Percentiles rank a stretch among this genome's conserved stretches.
These are phyloP conservation scores for Quercus mongolica DNA, from an alignment of 306 rosid species.

Conservation along the genomic window DNA sequence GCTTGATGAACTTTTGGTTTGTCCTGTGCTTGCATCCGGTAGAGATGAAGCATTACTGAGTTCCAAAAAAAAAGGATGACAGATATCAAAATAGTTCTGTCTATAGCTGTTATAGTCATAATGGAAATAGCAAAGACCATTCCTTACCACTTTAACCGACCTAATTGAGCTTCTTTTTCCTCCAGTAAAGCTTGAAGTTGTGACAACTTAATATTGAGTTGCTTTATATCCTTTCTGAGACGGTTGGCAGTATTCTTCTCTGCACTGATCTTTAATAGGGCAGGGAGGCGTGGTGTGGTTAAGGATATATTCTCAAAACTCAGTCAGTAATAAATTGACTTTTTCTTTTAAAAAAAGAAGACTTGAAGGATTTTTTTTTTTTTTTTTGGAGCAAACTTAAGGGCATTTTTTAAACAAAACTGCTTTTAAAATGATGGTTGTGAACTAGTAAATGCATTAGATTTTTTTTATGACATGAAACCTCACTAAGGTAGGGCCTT, in stretches of 20 bases:
- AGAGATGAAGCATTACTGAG: constrained; percentile 26
- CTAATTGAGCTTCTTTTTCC: constrained; percentile 70
- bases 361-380: not conserved
- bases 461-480: too few relatives aligned
- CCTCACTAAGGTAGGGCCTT: too few relatives aligned
- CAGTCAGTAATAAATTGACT: not conserved
- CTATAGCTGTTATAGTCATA: not conserved
- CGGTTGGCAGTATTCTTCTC: constrained; percentile 66
- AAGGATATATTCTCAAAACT: constrained; percentile 43
- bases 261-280: constrained; percentile 78
- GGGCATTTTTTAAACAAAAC: not conserved
- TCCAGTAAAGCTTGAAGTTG: constrained; percentile 80
- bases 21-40: constrained; percentile 46
- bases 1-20: constrained; percentile 45
- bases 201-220: constrained; percentile 65
- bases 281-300: constrained; percentile 74
- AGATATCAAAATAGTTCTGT: constrained; percentile 9
- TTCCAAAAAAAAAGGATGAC: not conserved
- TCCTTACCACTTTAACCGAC: constrained; percentile 61
- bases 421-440: not conserved
- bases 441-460: not conserved
- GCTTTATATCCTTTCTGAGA: constrained; percentile 69
- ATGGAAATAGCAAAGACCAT: constrained; percentile 6
- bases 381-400: not conserved
- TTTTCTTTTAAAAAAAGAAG: too few relatives aligned